Conservation (phyloP, 768 basidiomycete species). For the Collybia sp. region DNA sequence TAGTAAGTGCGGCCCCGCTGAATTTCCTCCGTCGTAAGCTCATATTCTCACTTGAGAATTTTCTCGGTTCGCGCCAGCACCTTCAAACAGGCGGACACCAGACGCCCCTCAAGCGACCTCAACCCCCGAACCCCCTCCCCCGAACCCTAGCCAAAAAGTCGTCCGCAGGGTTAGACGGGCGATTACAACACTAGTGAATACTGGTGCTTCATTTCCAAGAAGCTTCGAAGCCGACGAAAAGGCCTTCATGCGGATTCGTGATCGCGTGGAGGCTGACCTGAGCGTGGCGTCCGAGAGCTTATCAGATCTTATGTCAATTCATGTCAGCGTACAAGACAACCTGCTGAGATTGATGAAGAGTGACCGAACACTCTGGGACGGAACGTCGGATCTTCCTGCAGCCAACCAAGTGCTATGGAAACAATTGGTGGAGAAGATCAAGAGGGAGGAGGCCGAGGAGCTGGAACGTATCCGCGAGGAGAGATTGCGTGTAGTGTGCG, state of each 20-base stretch:
- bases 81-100: neutral
- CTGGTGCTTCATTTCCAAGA: constrained; percentile 4
- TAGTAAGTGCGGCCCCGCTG: no score
- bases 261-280: constrained; percentile 4
- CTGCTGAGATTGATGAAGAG: constrained; percentile 16
- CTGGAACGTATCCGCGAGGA: constrained; percentile 2
- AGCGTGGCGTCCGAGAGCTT: constrained; percentile 5
- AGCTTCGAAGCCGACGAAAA: constrained; percentile 12
- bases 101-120: no score
- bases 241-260: no score
- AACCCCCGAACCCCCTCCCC: no score
- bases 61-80: neutral
- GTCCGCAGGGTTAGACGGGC: constrained; percentile 13
- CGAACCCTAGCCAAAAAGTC: constrained; percentile 11
- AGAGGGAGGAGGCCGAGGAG: constrained; percentile 8
- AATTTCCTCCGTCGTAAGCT: no score
- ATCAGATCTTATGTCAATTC: constrained; percentile 11
- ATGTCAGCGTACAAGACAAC: constrained; percentile 9
- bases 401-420: constrained; percentile 9
- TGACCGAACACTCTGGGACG: constrained; percentile 22
- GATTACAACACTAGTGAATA: constrained; percentile 10
- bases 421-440: constrained; percentile 4
- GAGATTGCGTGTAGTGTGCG: neutral
- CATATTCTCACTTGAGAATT: no score
- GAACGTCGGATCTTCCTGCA: constrained; percentile 16